Base-by-base conservation (phyloP, 2,329 filamentous ascomycete genomes). In the Penicillium palitans region DNA sequence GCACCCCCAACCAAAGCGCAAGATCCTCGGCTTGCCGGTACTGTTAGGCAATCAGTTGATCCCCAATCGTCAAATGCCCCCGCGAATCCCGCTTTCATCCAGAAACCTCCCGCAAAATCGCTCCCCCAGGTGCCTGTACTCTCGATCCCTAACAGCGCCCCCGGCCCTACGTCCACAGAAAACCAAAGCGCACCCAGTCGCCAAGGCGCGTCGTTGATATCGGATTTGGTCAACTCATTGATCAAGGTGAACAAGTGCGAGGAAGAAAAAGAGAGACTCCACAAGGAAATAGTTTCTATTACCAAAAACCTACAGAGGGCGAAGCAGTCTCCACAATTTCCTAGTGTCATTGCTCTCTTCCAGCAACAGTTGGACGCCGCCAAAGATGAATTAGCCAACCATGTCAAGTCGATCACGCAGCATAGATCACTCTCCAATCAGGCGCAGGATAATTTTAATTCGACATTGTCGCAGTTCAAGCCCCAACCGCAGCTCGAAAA, bases 241-340 rank as follows among this genome's bases (percentile, higher is more conserved):
- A 42, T 54, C 17, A 54, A 48, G 40, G 21, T 31, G 21, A 44
- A 40, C 9, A 67, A 66, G 31, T 54, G 70, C 8, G 66, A 72
- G 9, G 61, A 71, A 2, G 64, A 66, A 37, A 69, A 60, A 48
- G 60, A 64, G 10, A 69, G 65, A 27, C 52, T 74, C 7, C 61
- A 72, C 21, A 68, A 65, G 25, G 70, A 66, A 37, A 64, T 72
- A 19, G 69, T 74, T 0, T 66, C 68, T 5, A 61, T 82, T 6
- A 71, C 75, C 17, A 66, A 75, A 40, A 68, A 77, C 46, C 33
- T 82, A 5, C 65, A 64, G 67, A 63, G 62, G 64, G 70, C 19
- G 60, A 57, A 41, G 39, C 41, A 21, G 56, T 64, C 5, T 37
- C 50, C 57, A 9, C 60, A 56, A 19, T 73, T 70, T 45, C 67